phyloP scores from a whole-genome alignment of 73 alveolate genomes.

The Urostyla sp. region DNA sequence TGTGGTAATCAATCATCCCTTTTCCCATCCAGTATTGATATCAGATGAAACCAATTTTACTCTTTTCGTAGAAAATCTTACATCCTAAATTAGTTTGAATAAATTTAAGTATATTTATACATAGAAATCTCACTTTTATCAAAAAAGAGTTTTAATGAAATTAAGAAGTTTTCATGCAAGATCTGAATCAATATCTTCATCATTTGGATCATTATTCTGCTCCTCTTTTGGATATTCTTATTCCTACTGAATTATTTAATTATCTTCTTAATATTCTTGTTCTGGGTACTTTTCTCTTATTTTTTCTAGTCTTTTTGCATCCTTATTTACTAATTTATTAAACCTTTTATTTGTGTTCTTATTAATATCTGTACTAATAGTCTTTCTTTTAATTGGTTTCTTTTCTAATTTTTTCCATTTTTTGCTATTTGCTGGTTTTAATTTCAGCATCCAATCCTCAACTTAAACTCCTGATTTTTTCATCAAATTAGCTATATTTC shows the following conservation, averaged over 20 bases:
- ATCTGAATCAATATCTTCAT: constrained; percentile 46
- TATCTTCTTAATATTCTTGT: constrained; percentile 12
- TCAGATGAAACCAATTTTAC: not conserved
- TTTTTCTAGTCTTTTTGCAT: constrained; percentile 16
- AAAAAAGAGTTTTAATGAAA: too few relatives aligned
- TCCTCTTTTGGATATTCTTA: not conserved
- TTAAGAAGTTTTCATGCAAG: not conserved
- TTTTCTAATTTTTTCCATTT: constrained; percentile 76
- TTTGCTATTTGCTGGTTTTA: constrained; percentile 73
- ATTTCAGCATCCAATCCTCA: constrained; percentile 90
- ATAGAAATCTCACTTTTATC: too few relatives aligned
- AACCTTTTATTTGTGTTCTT: constrained; percentile 51
- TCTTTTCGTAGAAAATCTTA: not conserved
- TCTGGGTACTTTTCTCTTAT: constrained; percentile 1
- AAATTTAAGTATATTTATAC: too few relatives aligned
- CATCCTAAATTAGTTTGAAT: not conserved
- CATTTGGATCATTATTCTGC: constrained; percentile 18
- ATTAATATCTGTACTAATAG: constrained; percentile 58
- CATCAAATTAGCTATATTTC: constrained; percentile 74
- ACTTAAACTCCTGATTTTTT: constrained; percentile 80
- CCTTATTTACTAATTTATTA: constrained; percentile 2
- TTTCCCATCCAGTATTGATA: constrained; percentile 28
- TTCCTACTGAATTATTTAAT: not conserved
- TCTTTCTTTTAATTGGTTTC: constrained; percentile 83
- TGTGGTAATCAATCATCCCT: not conserved